phyloP scores from a whole-genome alignment of 2,329 filamentous ascomycete species.

The Cercospora sp. region DNA sequence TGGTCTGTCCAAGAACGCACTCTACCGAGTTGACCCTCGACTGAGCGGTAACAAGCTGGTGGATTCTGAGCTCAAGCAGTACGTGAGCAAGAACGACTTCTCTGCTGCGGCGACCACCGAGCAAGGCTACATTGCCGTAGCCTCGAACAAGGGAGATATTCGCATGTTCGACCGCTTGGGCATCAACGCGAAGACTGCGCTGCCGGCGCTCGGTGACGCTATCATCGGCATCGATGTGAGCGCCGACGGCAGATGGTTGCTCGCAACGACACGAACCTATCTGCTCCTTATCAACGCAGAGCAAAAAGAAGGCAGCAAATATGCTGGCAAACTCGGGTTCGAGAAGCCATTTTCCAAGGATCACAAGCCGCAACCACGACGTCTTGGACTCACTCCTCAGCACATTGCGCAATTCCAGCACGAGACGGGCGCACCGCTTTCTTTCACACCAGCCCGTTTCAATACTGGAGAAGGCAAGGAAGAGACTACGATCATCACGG shows the following conservation, averaged over 20 bases:
- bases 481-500: slow-evolving; percentile 94
- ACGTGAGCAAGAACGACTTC: slow-evolving; percentile 95
- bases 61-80: slow-evolving; percentile 90
- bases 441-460: slow-evolving; percentile 90
- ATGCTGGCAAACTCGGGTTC: slow-evolving; percentile 96
- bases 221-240: slow-evolving; percentile 95
- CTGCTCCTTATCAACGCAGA: slow-evolving; percentile 88
- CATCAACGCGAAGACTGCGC: slow-evolving; percentile 95
- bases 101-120: slow-evolving; percentile 91
- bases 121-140: slow-evolving; percentile 94
- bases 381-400: slow-evolving; percentile 81
- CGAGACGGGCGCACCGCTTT: slow-evolving; percentile 82
- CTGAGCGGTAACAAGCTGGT: slow-evolving; percentile 89
- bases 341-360: slow-evolving; percentile 91
- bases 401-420: slow-evolving; percentile 98
- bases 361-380: slow-evolving; percentile 86
- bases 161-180: slow-evolving; percentile 94
- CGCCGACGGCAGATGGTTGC: slow-evolving; percentile 91
- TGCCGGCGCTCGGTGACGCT: slow-evolving; percentile 90
- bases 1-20: slow-evolving; percentile 85
- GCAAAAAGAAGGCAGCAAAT: slow-evolving; percentile 83
- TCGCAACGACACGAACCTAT: slow-evolving; percentile 92
- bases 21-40: slow-evolving; percentile 92
- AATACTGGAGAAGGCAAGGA: slow-evolving; percentile 76
- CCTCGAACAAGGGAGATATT: slow-evolving; percentile 96